These are phyloP conservation scores for Tritrichomonas foetus DNA, from an alignment of 208 protist species.

Conservation along the genomic window DNA sequence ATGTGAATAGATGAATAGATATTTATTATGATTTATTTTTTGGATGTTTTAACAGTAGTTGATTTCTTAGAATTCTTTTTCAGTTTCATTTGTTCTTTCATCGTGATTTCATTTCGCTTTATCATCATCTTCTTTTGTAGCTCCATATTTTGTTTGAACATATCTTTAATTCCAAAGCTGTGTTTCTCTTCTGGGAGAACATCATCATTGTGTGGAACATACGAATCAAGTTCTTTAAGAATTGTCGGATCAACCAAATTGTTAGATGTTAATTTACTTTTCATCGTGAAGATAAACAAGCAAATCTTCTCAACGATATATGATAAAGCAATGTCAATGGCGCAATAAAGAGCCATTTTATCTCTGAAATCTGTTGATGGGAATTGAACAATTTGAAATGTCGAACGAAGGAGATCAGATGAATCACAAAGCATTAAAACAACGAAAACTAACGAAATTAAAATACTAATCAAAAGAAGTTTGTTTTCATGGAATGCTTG, in stretches of 20 bases:
- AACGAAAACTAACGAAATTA: background rate
- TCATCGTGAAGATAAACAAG: background rate
- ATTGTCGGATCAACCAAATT: background rate
- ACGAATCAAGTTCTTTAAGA: background rate
- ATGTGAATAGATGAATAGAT: no score
- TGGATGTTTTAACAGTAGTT: no score
- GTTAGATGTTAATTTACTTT: background rate
- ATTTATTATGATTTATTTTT: no score
- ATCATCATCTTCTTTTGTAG: background rate
- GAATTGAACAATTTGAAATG: background rate
- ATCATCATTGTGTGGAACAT: background rate
- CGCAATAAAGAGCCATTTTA: background rate
- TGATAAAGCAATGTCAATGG: background rate
- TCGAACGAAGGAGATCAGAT: background rate
- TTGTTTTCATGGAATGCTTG: background rate
- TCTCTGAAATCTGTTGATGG: background rate
- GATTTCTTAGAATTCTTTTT: no score
- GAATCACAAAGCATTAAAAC: background rate
- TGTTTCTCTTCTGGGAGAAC: background rate
- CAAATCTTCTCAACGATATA: background rate
- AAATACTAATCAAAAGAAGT: background rate
- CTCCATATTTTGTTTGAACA: background rate
- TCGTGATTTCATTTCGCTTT: background rate
- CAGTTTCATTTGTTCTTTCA: background rate
- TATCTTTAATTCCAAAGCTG: background rate